These are phyloP conservation scores for Suhomyces coccinellae DNA, from an alignment of 1,139 yeast genomes.

Conservation along the genomic window DNA sequence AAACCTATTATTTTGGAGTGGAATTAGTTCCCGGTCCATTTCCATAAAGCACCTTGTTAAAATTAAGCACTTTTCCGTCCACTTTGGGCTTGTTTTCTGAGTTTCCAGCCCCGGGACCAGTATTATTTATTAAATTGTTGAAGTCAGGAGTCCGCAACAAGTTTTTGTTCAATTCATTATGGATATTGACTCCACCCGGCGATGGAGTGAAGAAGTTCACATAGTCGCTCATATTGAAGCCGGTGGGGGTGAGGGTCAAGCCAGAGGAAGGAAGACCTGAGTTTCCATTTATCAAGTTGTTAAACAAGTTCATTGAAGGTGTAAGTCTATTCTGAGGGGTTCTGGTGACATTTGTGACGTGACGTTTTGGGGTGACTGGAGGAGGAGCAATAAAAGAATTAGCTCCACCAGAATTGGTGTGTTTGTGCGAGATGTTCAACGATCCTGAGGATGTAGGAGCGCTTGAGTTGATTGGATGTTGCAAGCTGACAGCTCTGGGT, in stretches of 20 bases:
- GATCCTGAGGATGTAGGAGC: conserved; percentile 20
- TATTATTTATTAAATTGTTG: conserved; percentile 28
- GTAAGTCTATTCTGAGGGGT: conserved; percentile 49
- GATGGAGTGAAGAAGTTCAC: conserved; percentile 78
- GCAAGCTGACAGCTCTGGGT: conserved; percentile 25
- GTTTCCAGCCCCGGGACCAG: conserved; percentile 3
- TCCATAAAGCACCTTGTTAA: conserved; percentile 39
- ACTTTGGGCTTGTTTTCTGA: conserved; percentile 26
- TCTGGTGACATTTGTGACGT: conserved; percentile 28
- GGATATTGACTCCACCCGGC: conserved; percentile 43
- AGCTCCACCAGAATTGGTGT: conserved; percentile 9
- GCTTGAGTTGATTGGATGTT: conserved; percentile 11
- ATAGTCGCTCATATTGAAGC: conserved; percentile 81
- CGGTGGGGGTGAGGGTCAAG: conserved; percentile 57
- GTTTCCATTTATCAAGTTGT: conserved; percentile 24
- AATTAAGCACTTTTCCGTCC: conserved; percentile 48
- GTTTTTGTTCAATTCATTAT: conserved; percentile 23
- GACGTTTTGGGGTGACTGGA: conserved; percentile 49
- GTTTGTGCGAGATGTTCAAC: conserved; percentile 13
- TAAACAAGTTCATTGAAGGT: conserved; percentile 41
- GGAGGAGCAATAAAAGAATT: conserved; percentile 41
- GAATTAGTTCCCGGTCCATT: conserved; percentile 14
- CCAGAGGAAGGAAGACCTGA: conserved; percentile 46
- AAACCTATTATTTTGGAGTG: conserved; percentile 10
- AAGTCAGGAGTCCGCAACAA: conserved; percentile 48